Percentiles rank a stretch among this genome's conserved stretches.
Evolutionary conservation across 2,329 filamentous ascomycete species (phyloP).

Genomic region (Colletotrichum trifolii): DNA sequence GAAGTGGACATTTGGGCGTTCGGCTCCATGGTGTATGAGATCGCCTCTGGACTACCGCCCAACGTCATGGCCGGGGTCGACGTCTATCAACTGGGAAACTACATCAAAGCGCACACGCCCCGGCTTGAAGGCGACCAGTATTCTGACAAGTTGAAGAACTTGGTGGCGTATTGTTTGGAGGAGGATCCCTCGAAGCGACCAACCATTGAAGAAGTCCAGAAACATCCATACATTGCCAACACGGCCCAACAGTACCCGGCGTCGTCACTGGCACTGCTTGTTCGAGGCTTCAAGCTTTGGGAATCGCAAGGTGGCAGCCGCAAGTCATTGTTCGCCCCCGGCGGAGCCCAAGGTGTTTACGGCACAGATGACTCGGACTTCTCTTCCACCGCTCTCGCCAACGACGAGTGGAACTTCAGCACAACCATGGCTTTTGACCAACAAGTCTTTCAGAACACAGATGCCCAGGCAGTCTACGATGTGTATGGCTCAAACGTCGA

Average conservation of each 20-base stretch:
- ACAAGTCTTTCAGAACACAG: constrained; percentile 62
- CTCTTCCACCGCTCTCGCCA: constrained; percentile 56
- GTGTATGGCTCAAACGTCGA: constrained; percentile 70
- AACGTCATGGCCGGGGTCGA: constrained; percentile 69
- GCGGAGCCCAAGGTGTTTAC: constrained; percentile 66
- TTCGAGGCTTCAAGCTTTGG: constrained; percentile 80
- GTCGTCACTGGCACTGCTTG: constrained; percentile 70
- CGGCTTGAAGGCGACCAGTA: constrained; percentile 78
- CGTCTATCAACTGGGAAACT: constrained; percentile 59
- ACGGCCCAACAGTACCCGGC: constrained; percentile 73
- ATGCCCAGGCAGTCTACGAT: constrained; percentile 69
- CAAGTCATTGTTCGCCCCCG: constrained; percentile 70
- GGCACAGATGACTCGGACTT: constrained; percentile 49
- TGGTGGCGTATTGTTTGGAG: constrained; percentile 79
- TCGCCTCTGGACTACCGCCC: constrained; percentile 81
- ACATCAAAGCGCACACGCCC: constrained; percentile 71
- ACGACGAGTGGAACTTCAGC: constrained; percentile 76
- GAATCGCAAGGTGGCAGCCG: constrained; percentile 79
- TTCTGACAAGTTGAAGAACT: constrained; percentile 73
- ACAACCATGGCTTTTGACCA: constrained; percentile 74
- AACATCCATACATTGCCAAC: constrained; percentile 75
- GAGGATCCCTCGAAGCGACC: constrained; percentile 76
- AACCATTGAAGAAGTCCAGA: constrained; percentile 74
- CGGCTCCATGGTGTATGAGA: constrained; percentile 83
- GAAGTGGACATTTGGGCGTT: constrained; percentile 89